Evolutionary conservation across 257 asterid genomes (phyloP).

Genomic region (Rubia yunnanensis): DNA sequence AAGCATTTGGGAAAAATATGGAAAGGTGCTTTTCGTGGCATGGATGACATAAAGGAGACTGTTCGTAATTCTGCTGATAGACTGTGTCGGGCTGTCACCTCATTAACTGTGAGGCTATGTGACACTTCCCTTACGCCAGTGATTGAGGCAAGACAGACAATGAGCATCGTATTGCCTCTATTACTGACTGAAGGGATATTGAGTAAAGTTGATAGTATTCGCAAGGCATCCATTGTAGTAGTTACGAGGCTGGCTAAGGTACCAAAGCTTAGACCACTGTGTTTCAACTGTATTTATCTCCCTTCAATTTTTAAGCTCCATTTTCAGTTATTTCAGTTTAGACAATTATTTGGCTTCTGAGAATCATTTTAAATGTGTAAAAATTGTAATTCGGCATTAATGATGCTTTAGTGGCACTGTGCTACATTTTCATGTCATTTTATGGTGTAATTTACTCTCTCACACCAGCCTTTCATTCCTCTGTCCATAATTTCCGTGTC

Average conservation of each 20-base stretch:
- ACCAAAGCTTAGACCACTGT: background rate
- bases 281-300: no score
- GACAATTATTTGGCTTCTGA: background rate
- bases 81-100: conserved; percentile 77
- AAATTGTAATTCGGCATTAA: background rate
- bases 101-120: conserved; percentile 80
- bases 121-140: conserved; percentile 84
- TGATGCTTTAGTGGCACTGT: no score
- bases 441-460: background rate
- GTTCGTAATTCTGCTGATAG: conserved; percentile 95
- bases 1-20: conserved; percentile 77
- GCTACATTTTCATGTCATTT: background rate
- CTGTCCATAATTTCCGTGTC: background rate
- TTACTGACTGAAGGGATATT: conserved; percentile 86
- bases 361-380: background rate
- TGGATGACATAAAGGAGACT: conserved; percentile 97
- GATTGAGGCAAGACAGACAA: conserved; percentile 64
- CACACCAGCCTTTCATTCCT: background rate
- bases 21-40: conserved; percentile 91
- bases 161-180: conserved; percentile 79
- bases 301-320: background rate
- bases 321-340: background rate
- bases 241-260: conserved; percentile 91
- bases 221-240: conserved; percentile 89
- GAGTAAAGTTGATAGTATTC: conserved; percentile 84